Evolutionary conservation across 2,329 filamentous ascomycete species (phyloP).

Genomic region (Aspergillus sp.): DNA sequence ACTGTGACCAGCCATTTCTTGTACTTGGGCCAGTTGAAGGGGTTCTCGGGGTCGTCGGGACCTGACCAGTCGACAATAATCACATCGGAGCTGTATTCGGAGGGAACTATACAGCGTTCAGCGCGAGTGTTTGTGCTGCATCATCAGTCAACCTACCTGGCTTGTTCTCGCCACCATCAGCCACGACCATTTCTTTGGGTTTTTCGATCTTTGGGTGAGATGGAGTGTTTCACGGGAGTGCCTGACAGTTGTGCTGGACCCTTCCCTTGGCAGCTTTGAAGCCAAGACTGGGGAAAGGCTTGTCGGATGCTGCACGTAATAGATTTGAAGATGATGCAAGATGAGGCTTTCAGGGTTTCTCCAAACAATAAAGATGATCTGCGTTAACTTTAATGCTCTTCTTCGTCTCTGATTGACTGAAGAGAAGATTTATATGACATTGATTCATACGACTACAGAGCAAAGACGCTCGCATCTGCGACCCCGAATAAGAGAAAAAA

Average conservation of each 20-base stretch:
- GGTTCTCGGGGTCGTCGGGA: constrained; percentile 30
- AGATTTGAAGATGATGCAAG: neutral
- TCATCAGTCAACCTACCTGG: neutral
- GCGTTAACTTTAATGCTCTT: neutral
- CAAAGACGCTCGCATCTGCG: neutral
- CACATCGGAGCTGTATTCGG: neutral
- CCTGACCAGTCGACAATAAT: neutral
- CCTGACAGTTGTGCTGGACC: neutral
- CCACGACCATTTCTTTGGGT: neutral
- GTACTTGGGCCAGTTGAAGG: constrained; percentile 35
- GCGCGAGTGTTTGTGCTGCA: neutral
- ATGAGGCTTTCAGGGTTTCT: neutral
- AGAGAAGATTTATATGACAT: neutral
- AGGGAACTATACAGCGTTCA: neutral
- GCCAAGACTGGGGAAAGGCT: neutral
- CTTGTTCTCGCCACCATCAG: neutral
- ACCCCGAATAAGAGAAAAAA: neutral
- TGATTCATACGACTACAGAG: neutral
- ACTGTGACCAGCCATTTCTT: constrained; percentile 36
- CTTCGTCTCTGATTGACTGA: neutral
- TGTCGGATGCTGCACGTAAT: neutral
- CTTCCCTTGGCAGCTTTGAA: neutral
- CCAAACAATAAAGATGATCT: neutral
- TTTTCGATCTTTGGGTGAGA: neutral
- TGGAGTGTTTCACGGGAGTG: neutral